Percentiles rank a stretch among this genome's conserved stretches.
phyloP scores from a whole-genome alignment of 768 basidiomycete species.

The Psilocybe azurescens region DNA sequence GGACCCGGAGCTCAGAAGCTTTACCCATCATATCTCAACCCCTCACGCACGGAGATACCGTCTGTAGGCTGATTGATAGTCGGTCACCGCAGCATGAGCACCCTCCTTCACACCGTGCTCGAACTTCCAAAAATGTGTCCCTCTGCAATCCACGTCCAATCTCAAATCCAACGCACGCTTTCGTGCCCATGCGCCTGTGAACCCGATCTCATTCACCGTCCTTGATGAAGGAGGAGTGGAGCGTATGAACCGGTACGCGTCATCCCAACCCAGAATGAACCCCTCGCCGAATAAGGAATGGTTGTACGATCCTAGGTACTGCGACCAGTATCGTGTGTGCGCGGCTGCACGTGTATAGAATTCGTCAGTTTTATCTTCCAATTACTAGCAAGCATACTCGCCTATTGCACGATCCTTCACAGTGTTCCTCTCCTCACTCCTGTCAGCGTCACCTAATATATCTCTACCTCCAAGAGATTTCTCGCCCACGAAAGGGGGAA shows the following conservation, averaged over 20 bases:
- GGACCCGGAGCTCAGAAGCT: too few species aligned
- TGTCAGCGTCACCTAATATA: neutral
- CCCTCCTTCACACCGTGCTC: constrained; percentile 73
- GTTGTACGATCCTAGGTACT: constrained; percentile 61
- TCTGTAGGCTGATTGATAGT: constrained; percentile 29
- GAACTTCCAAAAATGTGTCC: constrained; percentile 66
- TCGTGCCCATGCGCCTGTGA: constrained; percentile 63
- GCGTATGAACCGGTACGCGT: constrained; percentile 61
- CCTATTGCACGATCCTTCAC: constrained; percentile 37
- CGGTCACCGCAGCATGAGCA: constrained; percentile 42
- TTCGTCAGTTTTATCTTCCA: neutral
- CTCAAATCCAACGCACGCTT: constrained; percentile 35
- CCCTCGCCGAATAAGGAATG: constrained; percentile 74
- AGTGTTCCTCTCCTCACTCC: constrained; percentile 31
- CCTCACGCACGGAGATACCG: too few species aligned
- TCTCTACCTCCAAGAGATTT: neutral
- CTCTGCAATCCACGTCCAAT: constrained; percentile 27
- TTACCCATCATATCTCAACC: too few species aligned
- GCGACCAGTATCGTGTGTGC: constrained; percentile 48
- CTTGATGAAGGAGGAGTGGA: constrained; percentile 23
- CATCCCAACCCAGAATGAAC: constrained; percentile 75
- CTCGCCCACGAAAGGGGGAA: constrained; percentile 50
- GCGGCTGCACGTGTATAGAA: constrained; percentile 28
- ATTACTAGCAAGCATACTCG: constrained; percentile 21
- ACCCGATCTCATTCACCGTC: constrained; percentile 64